These are phyloP conservation scores for Graphilbum ipis-grandicollis DNA, from an alignment of 2,329 filamentous ascomycete species.

Conservation along the genomic window DNA sequence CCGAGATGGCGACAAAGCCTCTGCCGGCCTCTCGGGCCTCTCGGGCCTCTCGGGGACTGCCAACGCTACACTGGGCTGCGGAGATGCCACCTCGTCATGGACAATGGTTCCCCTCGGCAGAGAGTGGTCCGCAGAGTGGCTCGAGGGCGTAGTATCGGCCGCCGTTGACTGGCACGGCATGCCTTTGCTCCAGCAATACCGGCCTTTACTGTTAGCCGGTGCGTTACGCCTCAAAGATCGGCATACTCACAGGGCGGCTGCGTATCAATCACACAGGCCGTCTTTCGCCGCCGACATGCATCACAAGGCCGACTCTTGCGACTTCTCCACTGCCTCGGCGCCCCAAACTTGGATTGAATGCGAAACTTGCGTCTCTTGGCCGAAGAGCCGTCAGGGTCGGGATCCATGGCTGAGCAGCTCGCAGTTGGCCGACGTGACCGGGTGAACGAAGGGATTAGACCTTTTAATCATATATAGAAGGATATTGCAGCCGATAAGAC, in stretches of 20 bases:
- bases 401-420: background rate
- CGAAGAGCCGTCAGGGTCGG: background rate
- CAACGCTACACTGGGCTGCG: too few relatives aligned
- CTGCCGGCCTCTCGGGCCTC: too few relatives aligned
- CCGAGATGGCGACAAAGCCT: too few relatives aligned
- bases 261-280: slow-evolving; percentile 7
- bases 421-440: background rate
- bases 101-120: too few relatives aligned
- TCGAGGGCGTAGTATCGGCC: background rate
- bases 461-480: too few relatives aligned
- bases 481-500: too few relatives aligned
- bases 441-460: too few relatives aligned
- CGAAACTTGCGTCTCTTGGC: slow-evolving; percentile 7
- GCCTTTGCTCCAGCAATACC: slow-evolving; percentile 2
- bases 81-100: too few relatives aligned
- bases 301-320: slow-evolving; percentile 9
- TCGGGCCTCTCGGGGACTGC: too few relatives aligned
- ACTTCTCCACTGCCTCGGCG: slow-evolving; percentile 7
- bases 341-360: slow-evolving; percentile 7
- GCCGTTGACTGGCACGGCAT: slow-evolving; percentile 2
- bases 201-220: background rate
- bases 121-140: too few relatives aligned
- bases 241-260: slow-evolving; percentile 6
- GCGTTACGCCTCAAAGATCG: background rate
- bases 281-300: slow-evolving; percentile 7